phyloP scores from a whole-genome alignment of 176 grass and related monocot genomes.

The Calamus simplicifolius region DNA sequence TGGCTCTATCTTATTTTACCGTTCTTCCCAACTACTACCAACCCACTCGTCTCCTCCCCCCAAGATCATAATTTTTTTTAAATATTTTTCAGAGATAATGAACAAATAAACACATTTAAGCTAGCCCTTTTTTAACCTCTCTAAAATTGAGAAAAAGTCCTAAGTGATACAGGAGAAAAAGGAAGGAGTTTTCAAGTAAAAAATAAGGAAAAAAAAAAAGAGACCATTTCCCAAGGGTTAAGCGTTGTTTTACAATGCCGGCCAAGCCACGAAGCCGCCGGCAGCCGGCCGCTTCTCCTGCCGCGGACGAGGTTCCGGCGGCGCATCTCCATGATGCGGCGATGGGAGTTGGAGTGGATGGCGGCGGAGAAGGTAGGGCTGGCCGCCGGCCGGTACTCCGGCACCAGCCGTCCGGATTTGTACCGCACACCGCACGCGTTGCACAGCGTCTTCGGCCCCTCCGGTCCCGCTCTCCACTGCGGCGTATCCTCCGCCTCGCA shows the following conservation, averaged over 20 bases:
- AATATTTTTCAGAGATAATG: too few relatives aligned
- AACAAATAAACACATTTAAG: too few relatives aligned
- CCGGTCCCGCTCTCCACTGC: conserved; percentile 74
- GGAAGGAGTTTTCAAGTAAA: neutral
- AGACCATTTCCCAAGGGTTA: too few relatives aligned
- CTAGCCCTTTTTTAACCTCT: too few relatives aligned
- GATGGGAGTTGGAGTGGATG: conserved; percentile 83
- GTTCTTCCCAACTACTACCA: too few relatives aligned
- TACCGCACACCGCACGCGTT: conserved; percentile 88
- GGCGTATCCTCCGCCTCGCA: conserved; percentile 62
- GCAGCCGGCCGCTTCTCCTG: neutral
- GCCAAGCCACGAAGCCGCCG: neutral
- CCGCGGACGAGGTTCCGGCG: neutral
- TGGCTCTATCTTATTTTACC: too few relatives aligned
- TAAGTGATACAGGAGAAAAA: neutral
- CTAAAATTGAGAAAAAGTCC: too few relatives aligned
- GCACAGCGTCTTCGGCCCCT: conserved; percentile 68
- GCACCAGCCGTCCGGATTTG: conserved; percentile 62
- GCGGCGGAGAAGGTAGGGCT: conserved; percentile 68
- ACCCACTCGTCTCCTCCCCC: too few relatives aligned
- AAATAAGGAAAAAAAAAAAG: neutral
- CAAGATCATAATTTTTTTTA: too few relatives aligned
- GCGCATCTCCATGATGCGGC: conserved; percentile 72
- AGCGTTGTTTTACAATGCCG: conserved; percentile 3
- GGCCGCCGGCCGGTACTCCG: conserved; percentile 75